Conservation (phyloP, 805 yeast genomes). For the Isabelozyma rhagii region DNA sequence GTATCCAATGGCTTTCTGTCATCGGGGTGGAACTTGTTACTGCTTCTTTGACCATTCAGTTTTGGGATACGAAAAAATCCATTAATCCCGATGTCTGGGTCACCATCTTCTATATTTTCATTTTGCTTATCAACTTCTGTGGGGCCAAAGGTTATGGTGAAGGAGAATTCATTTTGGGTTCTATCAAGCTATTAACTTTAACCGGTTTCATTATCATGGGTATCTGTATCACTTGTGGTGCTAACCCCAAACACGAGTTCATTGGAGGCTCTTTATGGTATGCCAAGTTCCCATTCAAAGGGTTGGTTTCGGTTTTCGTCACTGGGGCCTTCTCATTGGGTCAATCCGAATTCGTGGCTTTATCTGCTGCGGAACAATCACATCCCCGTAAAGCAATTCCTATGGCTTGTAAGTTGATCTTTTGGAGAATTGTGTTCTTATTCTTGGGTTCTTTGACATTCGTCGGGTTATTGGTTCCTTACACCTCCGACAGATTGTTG, state of each 20-base stretch:
- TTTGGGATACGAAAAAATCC: constrained; percentile 37
- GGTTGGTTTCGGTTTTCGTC: constrained; percentile 36
- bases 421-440: constrained; percentile 34
- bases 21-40: constrained; percentile 64
- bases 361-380: constrained; percentile 36
- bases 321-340: constrained; percentile 42
- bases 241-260: constrained; percentile 28
- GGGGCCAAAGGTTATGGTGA: constrained; percentile 49
- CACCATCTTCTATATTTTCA: constrained; percentile 46
- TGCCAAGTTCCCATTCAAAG: constrained; percentile 35
- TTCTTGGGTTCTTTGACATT: constrained; percentile 38
- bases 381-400: constrained; percentile 40
- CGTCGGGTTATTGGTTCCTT: constrained; percentile 40
- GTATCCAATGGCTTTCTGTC: constrained; percentile 61
- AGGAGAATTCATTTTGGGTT: constrained; percentile 40
- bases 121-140: constrained; percentile 42
- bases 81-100: constrained; percentile 59
- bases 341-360: constrained; percentile 38
- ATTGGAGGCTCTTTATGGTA: constrained; percentile 32
- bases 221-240: constrained; percentile 38
- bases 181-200: constrained; percentile 33
- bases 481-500: constrained; percentile 28
- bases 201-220: constrained; percentile 41
- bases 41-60: constrained; percentile 58
- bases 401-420: constrained; percentile 38